phyloP scores from a whole-genome alignment of 2,329 filamentous ascomycete species.

The Aspergillus melleus region DNA sequence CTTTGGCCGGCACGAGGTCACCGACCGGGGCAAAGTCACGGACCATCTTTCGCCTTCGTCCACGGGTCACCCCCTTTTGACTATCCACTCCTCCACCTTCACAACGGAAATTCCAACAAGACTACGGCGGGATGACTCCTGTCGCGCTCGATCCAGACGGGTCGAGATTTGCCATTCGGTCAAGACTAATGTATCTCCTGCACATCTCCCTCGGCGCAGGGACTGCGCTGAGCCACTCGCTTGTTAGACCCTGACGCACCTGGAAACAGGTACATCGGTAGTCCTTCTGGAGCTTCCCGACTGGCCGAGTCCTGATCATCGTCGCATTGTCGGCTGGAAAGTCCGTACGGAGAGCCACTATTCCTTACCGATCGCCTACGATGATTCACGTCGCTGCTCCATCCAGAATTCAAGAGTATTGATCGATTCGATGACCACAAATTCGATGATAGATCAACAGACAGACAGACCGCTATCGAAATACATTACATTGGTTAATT shows the following conservation, averaged over 20 bases:
- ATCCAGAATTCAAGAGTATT: background rate
- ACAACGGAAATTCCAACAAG: background rate
- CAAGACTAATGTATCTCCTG: background rate
- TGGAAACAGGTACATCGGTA: background rate
- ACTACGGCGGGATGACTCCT: background rate
- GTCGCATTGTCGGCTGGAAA: background rate
- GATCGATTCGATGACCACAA: background rate
- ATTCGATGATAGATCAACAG: background rate
- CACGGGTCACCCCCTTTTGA: background rate
- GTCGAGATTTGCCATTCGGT: background rate
- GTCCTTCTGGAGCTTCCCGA: background rate
- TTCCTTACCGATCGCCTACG: background rate
- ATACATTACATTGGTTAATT: background rate
- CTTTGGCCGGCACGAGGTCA: background rate
- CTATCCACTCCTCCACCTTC: background rate
- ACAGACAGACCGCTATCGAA: background rate
- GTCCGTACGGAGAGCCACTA: background rate
- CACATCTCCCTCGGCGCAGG: background rate
- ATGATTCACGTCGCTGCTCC: background rate
- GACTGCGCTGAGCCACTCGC: background rate
- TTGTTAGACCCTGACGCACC: background rate
- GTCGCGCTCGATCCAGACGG: background rate
- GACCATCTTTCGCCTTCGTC: background rate
- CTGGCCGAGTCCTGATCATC: background rate
- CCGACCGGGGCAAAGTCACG: slow-evolving; percentile 5